Evolutionary conservation across 768 basidiomycete genomes (phyloP).

Genomic region (Chalciporus chontae): DNA sequence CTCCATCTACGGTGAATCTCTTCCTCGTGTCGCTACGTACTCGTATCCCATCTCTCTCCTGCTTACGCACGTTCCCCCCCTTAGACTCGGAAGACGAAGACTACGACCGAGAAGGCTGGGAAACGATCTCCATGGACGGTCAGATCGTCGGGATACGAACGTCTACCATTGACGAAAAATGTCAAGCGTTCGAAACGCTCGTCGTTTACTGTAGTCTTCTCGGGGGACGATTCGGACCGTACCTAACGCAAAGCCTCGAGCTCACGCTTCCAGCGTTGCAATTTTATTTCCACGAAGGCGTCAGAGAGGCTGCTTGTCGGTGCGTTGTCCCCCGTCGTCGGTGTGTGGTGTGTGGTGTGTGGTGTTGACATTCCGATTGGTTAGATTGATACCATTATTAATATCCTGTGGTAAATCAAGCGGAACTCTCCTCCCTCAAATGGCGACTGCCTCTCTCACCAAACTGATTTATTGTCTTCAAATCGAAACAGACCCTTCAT

Average conservation of each 20-base stretch:
- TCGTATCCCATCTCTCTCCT: not conserved
- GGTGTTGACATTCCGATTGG: no score
- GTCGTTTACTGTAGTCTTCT: conserved; percentile 76
- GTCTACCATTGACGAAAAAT: conserved; percentile 80
- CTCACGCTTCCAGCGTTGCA: conserved; percentile 65
- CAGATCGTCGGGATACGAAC: conserved; percentile 75
- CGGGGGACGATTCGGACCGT: conserved; percentile 64
- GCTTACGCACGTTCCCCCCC: not conserved
- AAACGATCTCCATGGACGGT: conserved; percentile 74
- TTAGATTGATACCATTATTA: conserved; percentile 71
- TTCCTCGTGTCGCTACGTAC: not conserved
- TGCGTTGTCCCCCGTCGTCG: no score
- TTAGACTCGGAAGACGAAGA: conserved; percentile 54
- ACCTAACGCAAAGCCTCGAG: conserved; percentile 66
- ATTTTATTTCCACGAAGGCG: conserved; percentile 85
- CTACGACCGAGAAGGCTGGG: conserved; percentile 72
- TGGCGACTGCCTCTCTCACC: conserved; percentile 65
- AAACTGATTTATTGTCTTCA: conserved; percentile 62
- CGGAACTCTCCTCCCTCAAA: conserved; percentile 59
- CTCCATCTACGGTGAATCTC: conserved; percentile 55
- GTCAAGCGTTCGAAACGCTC: conserved; percentile 84
- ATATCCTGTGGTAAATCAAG: conserved; percentile 64
- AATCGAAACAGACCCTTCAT: conserved; percentile 70
- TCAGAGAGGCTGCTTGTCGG: conserved; percentile 74
- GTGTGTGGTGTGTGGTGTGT: no score